Conservation (phyloP, 1,284 basidiomycete species). For the Coniferiporia weirii region DNA sequence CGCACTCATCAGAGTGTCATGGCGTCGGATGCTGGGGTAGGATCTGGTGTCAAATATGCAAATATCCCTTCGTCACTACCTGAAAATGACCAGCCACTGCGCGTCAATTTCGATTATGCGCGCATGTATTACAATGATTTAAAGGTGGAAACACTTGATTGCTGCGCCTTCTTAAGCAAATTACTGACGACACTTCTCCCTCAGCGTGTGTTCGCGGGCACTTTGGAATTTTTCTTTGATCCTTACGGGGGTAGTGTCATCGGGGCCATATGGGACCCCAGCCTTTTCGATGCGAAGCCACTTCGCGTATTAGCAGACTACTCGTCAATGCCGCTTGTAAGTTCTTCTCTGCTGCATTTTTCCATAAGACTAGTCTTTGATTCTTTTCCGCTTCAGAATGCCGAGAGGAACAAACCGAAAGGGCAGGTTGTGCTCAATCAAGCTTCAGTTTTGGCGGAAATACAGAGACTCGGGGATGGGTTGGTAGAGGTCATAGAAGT, state of each 20-base stretch:
- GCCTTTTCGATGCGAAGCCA: conserved; percentile 46
- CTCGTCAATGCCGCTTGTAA: conserved; percentile 53
- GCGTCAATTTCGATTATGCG: conserved; percentile 82
- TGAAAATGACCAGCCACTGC: conserved; percentile 29
- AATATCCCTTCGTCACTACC: conserved; percentile 36
- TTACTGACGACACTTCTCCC: conserved; percentile 1
- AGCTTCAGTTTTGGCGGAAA: conserved; percentile 66
- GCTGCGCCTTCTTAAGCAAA: conserved; percentile 8
- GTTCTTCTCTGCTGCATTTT: conserved; percentile 25
- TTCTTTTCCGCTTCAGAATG: conserved; percentile 20
- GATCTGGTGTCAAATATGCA: conserved; percentile 42
- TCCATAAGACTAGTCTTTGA: conserved; percentile 5
- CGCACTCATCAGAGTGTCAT: conserved; percentile 70
- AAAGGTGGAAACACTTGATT: conserved; percentile 42
- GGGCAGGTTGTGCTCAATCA: conserved; percentile 71
- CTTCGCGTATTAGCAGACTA: conserved; percentile 86
- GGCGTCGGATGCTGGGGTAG: conserved; percentile 42
- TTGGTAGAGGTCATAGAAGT: conserved; percentile 52
- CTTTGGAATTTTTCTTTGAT: conserved; percentile 84
- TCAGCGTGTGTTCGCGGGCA: conserved; percentile 73
- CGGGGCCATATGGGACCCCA: conserved; percentile 85
- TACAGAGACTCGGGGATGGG: conserved; percentile 73
- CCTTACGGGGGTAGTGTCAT: conserved; percentile 74
- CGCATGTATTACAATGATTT: conserved; percentile 65
- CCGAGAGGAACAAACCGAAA: conserved; percentile 43